These are phyloP conservation scores for Withania somnifera DNA, from an alignment of 305 asterid genomes.

Conservation along the genomic window DNA sequence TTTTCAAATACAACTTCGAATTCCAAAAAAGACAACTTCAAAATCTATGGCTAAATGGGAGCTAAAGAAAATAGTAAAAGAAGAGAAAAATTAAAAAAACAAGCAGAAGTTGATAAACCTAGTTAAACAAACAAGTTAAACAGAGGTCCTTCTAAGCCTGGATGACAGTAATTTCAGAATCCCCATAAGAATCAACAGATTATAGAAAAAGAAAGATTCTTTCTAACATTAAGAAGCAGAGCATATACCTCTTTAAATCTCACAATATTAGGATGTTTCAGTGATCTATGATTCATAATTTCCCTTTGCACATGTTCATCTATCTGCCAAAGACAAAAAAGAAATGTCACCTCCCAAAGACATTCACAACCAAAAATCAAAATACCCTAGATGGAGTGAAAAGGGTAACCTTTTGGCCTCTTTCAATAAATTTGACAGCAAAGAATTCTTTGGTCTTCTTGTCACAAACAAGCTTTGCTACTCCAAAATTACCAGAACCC, in stretches of 20 bases:
- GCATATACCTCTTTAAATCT: conserved; percentile 31
- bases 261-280: conserved; percentile 35
- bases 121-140: background rate
- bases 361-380: background rate
- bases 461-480: conserved; percentile 32
- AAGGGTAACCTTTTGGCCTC: conserved; percentile 22
- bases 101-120: background rate
- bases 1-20: too few species aligned
- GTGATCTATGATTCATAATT: conserved; percentile 33
- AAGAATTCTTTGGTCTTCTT: conserved; percentile 17
- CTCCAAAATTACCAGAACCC: conserved; percentile 38
- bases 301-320: conserved; percentile 38
- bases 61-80: too few species aligned
- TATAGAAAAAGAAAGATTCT: background rate
- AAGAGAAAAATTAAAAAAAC: too few species aligned
- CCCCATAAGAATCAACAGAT: background rate
- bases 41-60: too few species aligned
- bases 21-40: too few species aligned
- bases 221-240: background rate
- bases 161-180: background rate
- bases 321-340: conserved; percentile 17
- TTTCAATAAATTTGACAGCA: conserved; percentile 31
- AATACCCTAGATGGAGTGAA: background rate
- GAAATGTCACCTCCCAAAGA: background rate
- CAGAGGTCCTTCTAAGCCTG: background rate